These are phyloP conservation scores for Naganishia friedmannii DNA, from an alignment of 768 basidiomycete genomes.

Conservation along the genomic window DNA sequence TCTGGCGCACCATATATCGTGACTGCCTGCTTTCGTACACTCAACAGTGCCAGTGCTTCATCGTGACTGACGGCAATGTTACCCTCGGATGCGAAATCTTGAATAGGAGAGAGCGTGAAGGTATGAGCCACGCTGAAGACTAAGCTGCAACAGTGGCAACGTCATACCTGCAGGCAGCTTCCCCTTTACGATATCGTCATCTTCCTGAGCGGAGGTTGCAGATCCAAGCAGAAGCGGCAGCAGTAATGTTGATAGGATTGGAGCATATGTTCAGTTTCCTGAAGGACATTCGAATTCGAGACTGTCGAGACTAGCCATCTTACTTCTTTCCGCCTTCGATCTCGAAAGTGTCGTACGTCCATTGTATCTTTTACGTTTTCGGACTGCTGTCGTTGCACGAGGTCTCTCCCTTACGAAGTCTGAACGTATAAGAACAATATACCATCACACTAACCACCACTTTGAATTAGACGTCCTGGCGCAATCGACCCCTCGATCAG, in stretches of 20 bases:
- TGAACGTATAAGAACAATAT: background rate
- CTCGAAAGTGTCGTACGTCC: conserved; percentile 22
- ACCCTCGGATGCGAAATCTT: conserved; percentile 23
- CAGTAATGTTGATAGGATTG: background rate
- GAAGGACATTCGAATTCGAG: background rate
- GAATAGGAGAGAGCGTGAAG: background rate
- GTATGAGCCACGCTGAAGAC: background rate
- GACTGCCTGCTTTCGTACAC: conserved; percentile 20
- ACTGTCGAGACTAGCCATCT: conserved; percentile 1
- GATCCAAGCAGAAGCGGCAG: background rate
- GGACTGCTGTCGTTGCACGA: background rate
- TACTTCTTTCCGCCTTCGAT: conserved; percentile 24
- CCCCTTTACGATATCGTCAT: conserved; percentile 16
- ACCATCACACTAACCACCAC: background rate
- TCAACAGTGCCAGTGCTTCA: conserved; percentile 18
- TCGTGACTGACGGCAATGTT: conserved; percentile 24
- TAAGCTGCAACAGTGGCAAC: background rate
- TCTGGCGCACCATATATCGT: conserved; percentile 15
- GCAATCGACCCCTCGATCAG: background rate
- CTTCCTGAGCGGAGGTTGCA: conserved; percentile 1
- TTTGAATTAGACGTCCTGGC: background rate
- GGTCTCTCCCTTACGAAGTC: background rate
- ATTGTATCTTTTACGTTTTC: background rate
- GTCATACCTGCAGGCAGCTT: conserved; percentile 18
- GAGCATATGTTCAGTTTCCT: conserved; percentile 11